Conservation (phyloP, 768 basidiomycete species). For the Russula foetens region DNA sequence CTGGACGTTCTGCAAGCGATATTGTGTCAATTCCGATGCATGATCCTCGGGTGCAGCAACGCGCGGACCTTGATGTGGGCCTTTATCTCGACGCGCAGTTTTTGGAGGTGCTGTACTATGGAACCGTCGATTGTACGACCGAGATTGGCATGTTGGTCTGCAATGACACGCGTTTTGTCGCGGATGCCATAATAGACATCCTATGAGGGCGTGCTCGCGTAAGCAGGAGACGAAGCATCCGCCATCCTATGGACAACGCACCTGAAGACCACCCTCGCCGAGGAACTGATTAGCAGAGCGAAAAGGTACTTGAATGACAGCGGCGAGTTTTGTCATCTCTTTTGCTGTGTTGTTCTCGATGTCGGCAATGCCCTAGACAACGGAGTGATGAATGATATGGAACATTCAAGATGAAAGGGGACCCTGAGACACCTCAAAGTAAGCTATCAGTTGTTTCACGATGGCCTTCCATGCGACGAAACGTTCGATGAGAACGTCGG, state of each 20-base stretch:
- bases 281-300: constrained; percentile 93
- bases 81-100: constrained; percentile 91
- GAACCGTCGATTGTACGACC: constrained; percentile 94
- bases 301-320: constrained; percentile 97
- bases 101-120: constrained; percentile 96
- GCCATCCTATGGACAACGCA: constrained; percentile 23
- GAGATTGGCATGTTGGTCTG: constrained; percentile 94
- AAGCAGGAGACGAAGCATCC: not conserved
- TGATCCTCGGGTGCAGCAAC: not conserved
- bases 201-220: constrained; percentile 29
- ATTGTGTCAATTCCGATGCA: not conserved
- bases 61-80: constrained; percentile 85
- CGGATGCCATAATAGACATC: constrained; percentile 90
- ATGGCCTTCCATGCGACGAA: constrained; percentile 94
- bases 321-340: constrained; percentile 88
- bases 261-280: constrained; percentile 94
- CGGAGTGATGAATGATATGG: not conserved
- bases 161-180: constrained; percentile 87
- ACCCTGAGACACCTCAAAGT: constrained; percentile 55
- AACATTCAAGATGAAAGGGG: not conserved
- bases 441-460: constrained; percentile 90
- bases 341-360: constrained; percentile 93
- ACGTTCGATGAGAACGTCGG: constrained; percentile 93
- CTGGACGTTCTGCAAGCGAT: constrained; percentile 66
- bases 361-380: constrained; percentile 52